These are phyloP conservation scores for Boechera retrofracta DNA, from an alignment of 345 rosid genomes.

Conservation along the genomic window DNA sequence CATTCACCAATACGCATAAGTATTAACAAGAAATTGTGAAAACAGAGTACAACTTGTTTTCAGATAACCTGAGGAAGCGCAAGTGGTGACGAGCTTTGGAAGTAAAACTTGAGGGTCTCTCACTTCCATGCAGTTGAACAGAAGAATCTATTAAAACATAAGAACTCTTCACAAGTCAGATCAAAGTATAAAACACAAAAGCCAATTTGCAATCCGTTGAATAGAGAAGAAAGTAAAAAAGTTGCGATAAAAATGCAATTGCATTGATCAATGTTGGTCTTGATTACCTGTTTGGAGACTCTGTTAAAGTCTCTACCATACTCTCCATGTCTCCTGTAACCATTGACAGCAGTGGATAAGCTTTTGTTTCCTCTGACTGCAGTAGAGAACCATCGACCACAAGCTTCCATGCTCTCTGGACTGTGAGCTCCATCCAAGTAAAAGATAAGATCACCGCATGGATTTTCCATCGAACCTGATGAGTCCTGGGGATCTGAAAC, in stretches of 20 bases:
- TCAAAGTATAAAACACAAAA: conserved; percentile 10
- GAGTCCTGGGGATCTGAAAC: conserved; percentile 46
- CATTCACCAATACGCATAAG: conserved; percentile 20
- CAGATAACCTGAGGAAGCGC: conserved; percentile 71
- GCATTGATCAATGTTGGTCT: conserved; percentile 26
- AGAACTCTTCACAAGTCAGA: conserved; percentile 7
- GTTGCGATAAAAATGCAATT: neutral
- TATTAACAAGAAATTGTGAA: neutral
- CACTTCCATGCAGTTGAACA: conserved; percentile 91
- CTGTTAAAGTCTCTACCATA: conserved; percentile 41
- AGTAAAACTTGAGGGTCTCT: conserved; percentile 85
- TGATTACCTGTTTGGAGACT: conserved; percentile 68
- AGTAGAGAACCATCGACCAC: conserved; percentile 82
- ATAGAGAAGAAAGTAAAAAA: neutral
- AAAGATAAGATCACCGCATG: conserved; percentile 71
- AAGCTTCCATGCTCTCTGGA: conserved; percentile 94
- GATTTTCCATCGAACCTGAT: conserved; percentile 40
- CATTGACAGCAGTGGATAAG: conserved; percentile 48
- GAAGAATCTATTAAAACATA: conserved; percentile 61
- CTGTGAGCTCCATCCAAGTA: conserved; percentile 97
- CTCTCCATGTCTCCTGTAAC: conserved; percentile 43
- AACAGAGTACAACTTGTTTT: neutral
- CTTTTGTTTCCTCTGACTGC: conserved; percentile 52
- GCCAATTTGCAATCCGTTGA: conserved; percentile 3
- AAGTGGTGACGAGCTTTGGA: conserved; percentile 66